A percentile compares a stretch with the other conserved stretches of the same genome.
phyloP scores from a whole-genome alignment of 2,329 filamentous ascomycete species.

The Biscogniauxia sp. region DNA sequence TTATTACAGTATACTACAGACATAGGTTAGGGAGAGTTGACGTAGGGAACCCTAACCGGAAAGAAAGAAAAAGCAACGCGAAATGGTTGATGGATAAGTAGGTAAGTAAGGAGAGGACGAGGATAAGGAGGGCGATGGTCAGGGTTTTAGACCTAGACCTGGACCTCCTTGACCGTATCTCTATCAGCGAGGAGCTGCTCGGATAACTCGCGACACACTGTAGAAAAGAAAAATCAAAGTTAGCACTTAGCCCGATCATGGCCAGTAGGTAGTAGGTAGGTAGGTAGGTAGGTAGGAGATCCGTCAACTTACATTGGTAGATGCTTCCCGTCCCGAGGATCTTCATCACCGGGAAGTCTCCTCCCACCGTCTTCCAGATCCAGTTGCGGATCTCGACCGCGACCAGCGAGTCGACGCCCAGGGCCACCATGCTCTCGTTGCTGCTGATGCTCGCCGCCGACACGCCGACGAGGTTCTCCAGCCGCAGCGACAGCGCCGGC shows the following conservation, averaged over 20 bases:
- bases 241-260: background rate
- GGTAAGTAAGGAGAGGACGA: too few relatives aligned
- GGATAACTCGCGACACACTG: background rate
- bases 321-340: slow-evolving; percentile 29
- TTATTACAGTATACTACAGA: too few relatives aligned
- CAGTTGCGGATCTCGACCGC: slow-evolving; percentile 41
- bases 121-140: too few relatives aligned
- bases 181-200: background rate
- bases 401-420: slow-evolving; percentile 42
- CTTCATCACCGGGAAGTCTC: slow-evolving; percentile 33
- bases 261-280: too few relatives aligned
- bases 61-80: too few relatives aligned
- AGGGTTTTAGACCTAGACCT: background rate
- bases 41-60: too few relatives aligned
- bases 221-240: background rate
- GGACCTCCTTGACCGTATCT: background rate
- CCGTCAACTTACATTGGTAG: slow-evolving; percentile 19
- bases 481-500: slow-evolving; percentile 26
- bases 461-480: slow-evolving; percentile 34
- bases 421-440: slow-evolving; percentile 34
- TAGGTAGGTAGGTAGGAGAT: too few relatives aligned
- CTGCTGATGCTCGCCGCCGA: slow-evolving; percentile 28
- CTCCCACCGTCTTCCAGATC: slow-evolving; percentile 34
- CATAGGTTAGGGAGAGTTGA: too few relatives aligned
- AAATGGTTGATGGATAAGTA: too few relatives aligned